These are phyloP conservation scores for Metschnikowia colocasiae DNA, from an alignment of 805 yeast species.

Conservation along the genomic window DNA sequence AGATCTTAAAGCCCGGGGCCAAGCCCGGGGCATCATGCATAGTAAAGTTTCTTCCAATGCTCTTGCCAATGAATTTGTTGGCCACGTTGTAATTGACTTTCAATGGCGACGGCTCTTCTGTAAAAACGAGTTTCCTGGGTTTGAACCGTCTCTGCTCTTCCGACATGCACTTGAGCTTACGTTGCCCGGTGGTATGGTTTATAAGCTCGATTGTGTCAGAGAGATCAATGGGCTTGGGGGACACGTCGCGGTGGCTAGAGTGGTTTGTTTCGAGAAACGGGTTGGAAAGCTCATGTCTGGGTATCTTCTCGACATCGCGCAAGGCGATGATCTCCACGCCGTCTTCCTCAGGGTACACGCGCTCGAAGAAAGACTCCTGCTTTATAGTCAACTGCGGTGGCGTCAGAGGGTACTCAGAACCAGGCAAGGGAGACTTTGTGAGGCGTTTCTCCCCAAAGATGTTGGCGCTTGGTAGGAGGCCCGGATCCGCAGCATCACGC, in stretches of 20 bases:
- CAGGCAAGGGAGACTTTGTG: not conserved
- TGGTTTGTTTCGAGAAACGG: conserved; percentile 12
- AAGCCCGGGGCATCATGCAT: conserved; percentile 13
- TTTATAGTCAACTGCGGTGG: conserved; percentile 11
- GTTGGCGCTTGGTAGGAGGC: not conserved
- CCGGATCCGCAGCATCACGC: not conserved
- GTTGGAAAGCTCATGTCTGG: conserved; percentile 10
- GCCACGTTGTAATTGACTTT: conserved; percentile 15
- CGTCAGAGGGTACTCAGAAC: not conserved
- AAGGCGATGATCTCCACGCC: conserved; percentile 7
- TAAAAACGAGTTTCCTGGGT: conserved; percentile 17
- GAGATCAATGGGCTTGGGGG: conserved; percentile 6
- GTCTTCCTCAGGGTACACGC: conserved; percentile 5
- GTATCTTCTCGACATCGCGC: conserved; percentile 11
- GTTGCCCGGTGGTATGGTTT: conserved; percentile 16
- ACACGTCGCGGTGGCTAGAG: too few species aligned
- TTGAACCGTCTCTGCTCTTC: conserved; percentile 13
- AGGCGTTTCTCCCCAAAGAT: not conserved
- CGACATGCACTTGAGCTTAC: conserved; percentile 9
- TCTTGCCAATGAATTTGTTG: conserved; percentile 15
- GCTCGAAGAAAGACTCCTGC: conserved; percentile 13
- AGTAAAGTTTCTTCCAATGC: conserved; percentile 17
- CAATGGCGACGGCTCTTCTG: conserved; percentile 12
- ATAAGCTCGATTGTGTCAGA: conserved; percentile 16
- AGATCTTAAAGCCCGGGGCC: conserved; percentile 15